phyloP scores from a whole-genome alignment of 2,329 filamentous ascomycete genomes.

The Pochonia chlamydosporia region DNA sequence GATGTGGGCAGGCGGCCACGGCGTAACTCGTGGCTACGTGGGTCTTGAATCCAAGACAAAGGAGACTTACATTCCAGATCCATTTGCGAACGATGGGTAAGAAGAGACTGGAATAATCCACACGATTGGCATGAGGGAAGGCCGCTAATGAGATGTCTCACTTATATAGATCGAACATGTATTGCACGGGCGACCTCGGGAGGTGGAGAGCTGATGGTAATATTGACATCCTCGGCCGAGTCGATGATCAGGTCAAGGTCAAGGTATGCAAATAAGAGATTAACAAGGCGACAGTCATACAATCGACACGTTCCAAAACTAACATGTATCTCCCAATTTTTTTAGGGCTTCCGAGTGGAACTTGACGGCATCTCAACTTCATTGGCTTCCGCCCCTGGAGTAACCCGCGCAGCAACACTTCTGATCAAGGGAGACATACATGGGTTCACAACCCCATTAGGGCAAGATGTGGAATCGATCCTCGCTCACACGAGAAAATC shows the following conservation, averaged over 20 bases:
- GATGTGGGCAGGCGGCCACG: constrained; percentile 53
- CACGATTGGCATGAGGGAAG: constrained; percentile 5
- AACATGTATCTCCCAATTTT: not conserved
- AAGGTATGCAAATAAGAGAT: constrained; percentile 33
- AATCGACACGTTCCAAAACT: constrained; percentile 3
- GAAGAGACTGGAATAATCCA: constrained; percentile 11
- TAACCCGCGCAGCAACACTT: constrained; percentile 42
- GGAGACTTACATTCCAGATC: constrained; percentile 42
- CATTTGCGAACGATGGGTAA: constrained; percentile 46
- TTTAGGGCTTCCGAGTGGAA: constrained; percentile 53
- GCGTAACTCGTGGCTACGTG: constrained; percentile 51
- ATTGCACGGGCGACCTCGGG: constrained; percentile 55
- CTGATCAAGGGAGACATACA: constrained; percentile 42
- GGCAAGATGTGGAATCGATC: constrained; percentile 30
- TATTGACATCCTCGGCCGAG: constrained; percentile 49
- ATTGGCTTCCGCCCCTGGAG: constrained; percentile 37
- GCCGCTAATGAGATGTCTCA: constrained; percentile 8
- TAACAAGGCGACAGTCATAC: too few relatives aligned
- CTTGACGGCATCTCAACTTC: constrained; percentile 51
- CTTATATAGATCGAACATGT: constrained; percentile 40
- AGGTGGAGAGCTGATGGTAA: constrained; percentile 47
- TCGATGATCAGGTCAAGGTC: constrained; percentile 58
- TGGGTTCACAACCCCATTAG: constrained; percentile 39
- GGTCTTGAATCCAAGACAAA: constrained; percentile 45
- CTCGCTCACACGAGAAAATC: constrained; percentile 32